Percentiles rank a stretch among this genome's conserved stretches.
Conservation (phyloP, 495 filamentous ascomycete genomes). For the Aspergillus leporis region DNA sequence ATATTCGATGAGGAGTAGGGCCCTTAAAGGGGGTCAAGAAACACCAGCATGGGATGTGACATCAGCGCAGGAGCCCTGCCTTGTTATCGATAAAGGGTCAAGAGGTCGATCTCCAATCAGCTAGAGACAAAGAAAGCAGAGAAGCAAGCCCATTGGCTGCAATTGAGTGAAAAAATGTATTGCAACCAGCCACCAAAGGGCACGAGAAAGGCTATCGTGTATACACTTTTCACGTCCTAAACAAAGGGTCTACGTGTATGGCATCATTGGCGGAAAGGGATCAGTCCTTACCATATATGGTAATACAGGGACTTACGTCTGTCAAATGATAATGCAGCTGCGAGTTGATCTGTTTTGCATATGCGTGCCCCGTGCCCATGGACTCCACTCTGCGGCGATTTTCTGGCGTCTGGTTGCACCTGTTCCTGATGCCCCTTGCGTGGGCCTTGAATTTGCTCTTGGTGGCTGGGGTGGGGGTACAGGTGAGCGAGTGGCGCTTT, state of each 20-base stretch:
- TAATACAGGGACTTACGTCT: neutral
- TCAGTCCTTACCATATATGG: neutral
- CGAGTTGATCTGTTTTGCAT: neutral
- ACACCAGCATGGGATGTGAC: neutral
- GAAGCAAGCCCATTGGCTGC: neutral
- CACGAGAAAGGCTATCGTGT: neutral
- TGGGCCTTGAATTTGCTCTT: constrained; percentile 14
- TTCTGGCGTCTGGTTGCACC: constrained; percentile 13
- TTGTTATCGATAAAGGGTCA: neutral
- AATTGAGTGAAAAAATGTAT: neutral
- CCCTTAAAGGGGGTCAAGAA: neutral
- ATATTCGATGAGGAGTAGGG: too few relatives aligned
- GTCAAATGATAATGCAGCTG: neutral
- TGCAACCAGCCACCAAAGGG: neutral
- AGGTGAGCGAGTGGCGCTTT: neutral
- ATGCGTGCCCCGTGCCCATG: neutral
- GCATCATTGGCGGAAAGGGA: neutral
- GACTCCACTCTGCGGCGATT: constrained; percentile 15
- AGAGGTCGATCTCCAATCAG: neutral
- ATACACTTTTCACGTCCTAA: neutral
- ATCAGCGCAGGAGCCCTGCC: neutral
- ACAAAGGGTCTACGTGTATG: neutral
- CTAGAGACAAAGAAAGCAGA: neutral
- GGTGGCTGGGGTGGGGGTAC: neutral
- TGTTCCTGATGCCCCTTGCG: constrained; percentile 26